Base-by-base conservation (phyloP, 768 basidiomycete species). In the Macrolepiota dolichaula region DNA sequence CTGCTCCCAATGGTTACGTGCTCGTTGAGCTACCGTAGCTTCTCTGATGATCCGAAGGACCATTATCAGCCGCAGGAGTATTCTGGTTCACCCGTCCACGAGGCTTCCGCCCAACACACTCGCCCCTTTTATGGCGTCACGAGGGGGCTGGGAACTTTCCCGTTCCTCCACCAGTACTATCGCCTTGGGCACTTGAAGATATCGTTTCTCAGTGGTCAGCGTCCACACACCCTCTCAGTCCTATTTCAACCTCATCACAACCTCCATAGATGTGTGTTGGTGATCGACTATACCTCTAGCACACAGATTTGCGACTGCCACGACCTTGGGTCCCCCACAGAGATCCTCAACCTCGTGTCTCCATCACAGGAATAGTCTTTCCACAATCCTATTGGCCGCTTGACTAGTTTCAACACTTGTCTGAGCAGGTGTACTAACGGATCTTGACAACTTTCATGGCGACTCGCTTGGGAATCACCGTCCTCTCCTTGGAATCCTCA, bases 271-370 rank as follows among this genome's bases (percentile, higher is more conserved):
- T 54, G 25, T 27, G 6, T 38, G 9, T 46, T 52, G 47, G 54
- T 68, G 49, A 69, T 85, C 5, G 80, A 76, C 1, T 85, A 84
- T 67, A 62, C 68, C 4, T 72, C 73, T 13, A 81, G 82, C 7
- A 67, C 88, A 37, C 82, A 87, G 66, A 74, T 86, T 19, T 89
- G 86, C 85, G 85, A 87, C 64, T 83, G 82, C 65, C 76, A 80
- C 11, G 76, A 81, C 62, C 69, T 88, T 10, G 81, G 73, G 2
- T 65, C 68, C 0, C 61, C 74, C 1, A 55, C 57, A 65, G 87
- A 89, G 65, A 63, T 87, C 2, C 68, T 89, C 61, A 83, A 87
- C 62, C 59, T 88, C 35, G 62, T 66, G 13, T 64, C 69, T 38
- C 62, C 64, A 22, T 24, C 53, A 11, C 46, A 44, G 0, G 66